Evolutionary conservation across 2,329 filamentous ascomycete genomes (phyloP).

Genomic region (Nectriaceae sp.): DNA sequence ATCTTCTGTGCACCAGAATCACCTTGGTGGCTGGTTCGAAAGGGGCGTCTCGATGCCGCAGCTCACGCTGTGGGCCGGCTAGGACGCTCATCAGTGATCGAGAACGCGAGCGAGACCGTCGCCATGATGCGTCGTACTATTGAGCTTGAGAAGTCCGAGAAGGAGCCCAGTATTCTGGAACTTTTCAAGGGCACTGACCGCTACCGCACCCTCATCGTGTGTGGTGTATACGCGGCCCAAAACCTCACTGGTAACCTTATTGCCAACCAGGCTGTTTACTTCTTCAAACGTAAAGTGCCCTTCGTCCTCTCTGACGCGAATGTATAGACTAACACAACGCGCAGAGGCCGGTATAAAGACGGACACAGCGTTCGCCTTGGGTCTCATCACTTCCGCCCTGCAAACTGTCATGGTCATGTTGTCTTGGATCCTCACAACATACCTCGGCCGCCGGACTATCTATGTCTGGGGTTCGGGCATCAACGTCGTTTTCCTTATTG

Average conservation of each 20-base stretch:
- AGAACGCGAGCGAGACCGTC: conserved; percentile 39
- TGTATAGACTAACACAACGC: conserved; percentile 1
- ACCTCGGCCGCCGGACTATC: conserved; percentile 64
- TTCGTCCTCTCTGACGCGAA: not conserved
- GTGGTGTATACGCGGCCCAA: conserved; percentile 59
- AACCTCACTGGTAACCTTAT: conserved; percentile 63
- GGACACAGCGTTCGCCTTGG: conserved; percentile 60
- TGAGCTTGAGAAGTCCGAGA: conserved; percentile 49
- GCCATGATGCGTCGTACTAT: conserved; percentile 60
- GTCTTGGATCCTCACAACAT: conserved; percentile 67
- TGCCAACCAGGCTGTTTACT: conserved; percentile 62
- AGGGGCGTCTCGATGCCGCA: conserved; percentile 44
- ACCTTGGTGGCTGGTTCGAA: too few species aligned
- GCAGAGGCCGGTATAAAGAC: conserved; percentile 60
- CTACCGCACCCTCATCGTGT: conserved; percentile 57
- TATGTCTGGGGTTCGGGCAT: conserved; percentile 61
- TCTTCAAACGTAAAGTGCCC: conserved; percentile 46
- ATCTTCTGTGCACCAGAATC: conserved; percentile 52
- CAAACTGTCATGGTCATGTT: conserved; percentile 64
- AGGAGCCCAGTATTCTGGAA: conserved; percentile 49
- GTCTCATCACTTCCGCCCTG: conserved; percentile 65
- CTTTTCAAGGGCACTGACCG: conserved; percentile 56
- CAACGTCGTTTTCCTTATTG: conserved; percentile 56
- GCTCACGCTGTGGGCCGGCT: conserved; percentile 49
- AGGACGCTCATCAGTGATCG: conserved; percentile 30